A percentile compares a stretch with the other conserved stretches of the same genome.
phyloP scores from a whole-genome alignment of 2,329 filamentous ascomycete genomes.

The Fusarium guadeloupense region DNA sequence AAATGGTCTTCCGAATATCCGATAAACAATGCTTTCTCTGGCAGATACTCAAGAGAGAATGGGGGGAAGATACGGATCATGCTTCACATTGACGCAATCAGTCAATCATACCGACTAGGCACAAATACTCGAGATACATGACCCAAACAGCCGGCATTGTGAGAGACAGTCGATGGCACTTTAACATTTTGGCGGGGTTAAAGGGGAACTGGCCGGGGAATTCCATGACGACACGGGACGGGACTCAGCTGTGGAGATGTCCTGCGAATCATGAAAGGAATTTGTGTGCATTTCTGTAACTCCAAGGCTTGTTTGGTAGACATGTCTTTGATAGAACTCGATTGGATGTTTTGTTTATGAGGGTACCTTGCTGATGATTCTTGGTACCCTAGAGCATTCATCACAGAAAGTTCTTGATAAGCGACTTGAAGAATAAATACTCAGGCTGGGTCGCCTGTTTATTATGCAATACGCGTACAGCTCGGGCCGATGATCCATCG shows the following conservation, averaged over 20 bases:
- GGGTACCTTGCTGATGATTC: background rate
- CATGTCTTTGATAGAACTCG: background rate
- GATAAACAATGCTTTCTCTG: background rate
- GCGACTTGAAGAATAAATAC: no score
- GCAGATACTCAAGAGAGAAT: background rate
- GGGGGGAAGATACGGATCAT: background rate
- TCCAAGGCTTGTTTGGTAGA: background rate
- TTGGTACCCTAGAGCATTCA: background rate
- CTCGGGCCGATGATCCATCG: background rate
- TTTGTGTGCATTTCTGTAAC: background rate
- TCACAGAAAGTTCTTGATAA: no score
- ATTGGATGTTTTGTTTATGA: background rate
- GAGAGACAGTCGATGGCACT: background rate
- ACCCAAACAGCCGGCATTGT: background rate
- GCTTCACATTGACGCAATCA: constrained; percentile 8
- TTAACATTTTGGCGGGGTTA: constrained; percentile 26
- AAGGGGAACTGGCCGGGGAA: background rate
- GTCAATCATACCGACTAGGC: background rate
- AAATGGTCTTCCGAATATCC: background rate
- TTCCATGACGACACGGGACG: constrained; percentile 22
- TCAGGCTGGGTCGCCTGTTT: background rate
- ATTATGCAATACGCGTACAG: background rate
- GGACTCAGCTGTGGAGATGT: constrained; percentile 15
- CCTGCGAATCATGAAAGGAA: constrained; percentile 2
- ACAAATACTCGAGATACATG: background rate